Percentiles rank a stretch among this genome's conserved stretches.
Conservation (phyloP, 257 asterid genomes). For the Nicotiana benthamiana region DNA sequence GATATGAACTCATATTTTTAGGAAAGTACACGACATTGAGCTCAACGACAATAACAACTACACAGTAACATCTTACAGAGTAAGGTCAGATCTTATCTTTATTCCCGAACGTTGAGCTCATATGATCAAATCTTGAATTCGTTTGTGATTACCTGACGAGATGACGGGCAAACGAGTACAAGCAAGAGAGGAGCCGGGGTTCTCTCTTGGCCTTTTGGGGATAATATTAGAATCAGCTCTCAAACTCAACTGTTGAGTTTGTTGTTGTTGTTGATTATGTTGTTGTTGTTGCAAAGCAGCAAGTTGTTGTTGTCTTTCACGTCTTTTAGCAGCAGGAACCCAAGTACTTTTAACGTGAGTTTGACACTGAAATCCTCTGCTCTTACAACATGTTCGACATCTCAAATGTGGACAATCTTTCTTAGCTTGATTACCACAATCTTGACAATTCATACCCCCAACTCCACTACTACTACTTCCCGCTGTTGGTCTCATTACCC, state of each 20-base stretch:
- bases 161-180: slow-evolving; percentile 40
- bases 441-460: slow-evolving; percentile 56
- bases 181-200: slow-evolving; percentile 30
- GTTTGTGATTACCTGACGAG: slow-evolving; percentile 35
- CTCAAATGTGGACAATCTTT: slow-evolving; percentile 57
- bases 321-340: slow-evolving; percentile 70
- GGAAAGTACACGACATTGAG: too few relatives aligned
- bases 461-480: slow-evolving; percentile 1
- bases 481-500: slow-evolving; percentile 28
- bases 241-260: slow-evolving; percentile 20
- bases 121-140: neutral
- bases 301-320: slow-evolving; percentile 53
- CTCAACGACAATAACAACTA: too few relatives aligned
- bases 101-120: too few relatives aligned
- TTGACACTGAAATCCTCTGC: slow-evolving; percentile 58
- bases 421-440: slow-evolving; percentile 75
- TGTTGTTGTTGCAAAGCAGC: slow-evolving; percentile 22
- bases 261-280: slow-evolving; percentile 8
- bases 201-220: slow-evolving; percentile 44
- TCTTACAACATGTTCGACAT: slow-evolving; percentile 71
- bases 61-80: too few relatives aligned
- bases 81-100: too few relatives aligned
- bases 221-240: slow-evolving; percentile 23
- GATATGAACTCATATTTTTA: neutral
- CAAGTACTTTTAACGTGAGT: slow-evolving; percentile 73